A percentile compares a stretch with the other conserved stretches of the same genome.
Evolutionary conservation across 352 stramenopile genomes (phyloP).

Genomic region (Plasmopara halstedii): DNA sequence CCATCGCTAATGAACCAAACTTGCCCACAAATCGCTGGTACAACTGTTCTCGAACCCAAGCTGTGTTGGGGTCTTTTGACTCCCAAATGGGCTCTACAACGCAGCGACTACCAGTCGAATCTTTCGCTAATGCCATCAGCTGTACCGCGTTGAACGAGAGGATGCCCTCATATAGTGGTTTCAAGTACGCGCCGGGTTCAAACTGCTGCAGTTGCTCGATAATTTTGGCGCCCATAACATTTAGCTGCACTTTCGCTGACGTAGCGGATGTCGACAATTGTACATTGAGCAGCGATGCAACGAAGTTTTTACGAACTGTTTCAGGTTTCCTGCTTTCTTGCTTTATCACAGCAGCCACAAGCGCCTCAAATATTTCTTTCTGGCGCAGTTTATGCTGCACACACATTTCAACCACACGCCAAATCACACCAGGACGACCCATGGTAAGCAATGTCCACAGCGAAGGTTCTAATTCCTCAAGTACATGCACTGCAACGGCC

Average conservation of each 20-base stretch:
- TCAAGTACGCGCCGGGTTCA: slow-evolving; percentile 36
- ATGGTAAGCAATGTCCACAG: slow-evolving; percentile 70
- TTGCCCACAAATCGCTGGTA: slow-evolving; percentile 64
- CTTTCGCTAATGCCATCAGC: slow-evolving; percentile 63
- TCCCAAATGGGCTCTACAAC: slow-evolving; percentile 78
- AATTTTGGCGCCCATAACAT: slow-evolving; percentile 74
- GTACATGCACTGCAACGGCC: slow-evolving; percentile 38
- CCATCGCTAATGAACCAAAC: slow-evolving; percentile 60
- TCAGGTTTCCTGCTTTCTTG: slow-evolving; percentile 77
- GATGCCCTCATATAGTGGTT: slow-evolving; percentile 53
- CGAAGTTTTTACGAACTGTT: slow-evolving; percentile 50
- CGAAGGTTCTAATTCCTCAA: slow-evolving; percentile 47
- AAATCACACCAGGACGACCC: slow-evolving; percentile 65
- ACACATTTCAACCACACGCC: slow-evolving; percentile 70
- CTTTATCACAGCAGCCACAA: slow-evolving; percentile 62
- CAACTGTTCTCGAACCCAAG: slow-evolving; percentile 56
- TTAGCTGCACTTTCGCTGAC: slow-evolving; percentile 56
- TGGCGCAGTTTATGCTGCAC: slow-evolving; percentile 49
- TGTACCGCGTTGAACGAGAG: slow-evolving; percentile 58
- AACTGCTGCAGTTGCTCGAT: slow-evolving; percentile 64
- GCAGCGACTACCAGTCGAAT: slow-evolving; percentile 72
- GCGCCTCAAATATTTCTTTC: slow-evolving; percentile 36
- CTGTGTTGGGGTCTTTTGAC: slow-evolving; percentile 37
- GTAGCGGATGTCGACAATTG: slow-evolving; percentile 50
- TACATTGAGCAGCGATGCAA: slow-evolving; percentile 53